Evolutionary conservation across 441 rosid species (phyloP).

Genomic region (Biscutella laevigata): DNA sequence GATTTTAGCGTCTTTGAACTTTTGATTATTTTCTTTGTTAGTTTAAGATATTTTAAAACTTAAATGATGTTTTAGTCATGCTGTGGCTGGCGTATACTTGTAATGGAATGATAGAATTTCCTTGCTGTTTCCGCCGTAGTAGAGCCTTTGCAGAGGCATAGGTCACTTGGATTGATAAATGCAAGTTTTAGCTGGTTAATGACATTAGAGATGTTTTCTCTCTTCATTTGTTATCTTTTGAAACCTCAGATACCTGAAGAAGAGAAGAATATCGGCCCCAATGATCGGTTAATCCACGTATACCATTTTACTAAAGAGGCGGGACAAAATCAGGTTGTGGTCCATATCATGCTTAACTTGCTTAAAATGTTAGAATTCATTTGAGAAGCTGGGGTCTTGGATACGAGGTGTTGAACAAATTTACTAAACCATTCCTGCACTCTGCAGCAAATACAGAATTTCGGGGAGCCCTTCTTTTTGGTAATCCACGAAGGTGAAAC

Average conservation of each 20-base stretch:
- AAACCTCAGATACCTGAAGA: constrained; percentile 81
- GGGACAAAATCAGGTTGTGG: constrained; percentile 75
- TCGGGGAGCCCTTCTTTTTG: constrained; percentile 96
- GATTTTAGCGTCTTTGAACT: not conserved
- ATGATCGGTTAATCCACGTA: constrained; percentile 84
- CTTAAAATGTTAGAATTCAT: not conserved
- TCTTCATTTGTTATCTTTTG: constrained; percentile 8
- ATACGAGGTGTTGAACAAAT: not conserved
- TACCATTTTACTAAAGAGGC: constrained; percentile 81
- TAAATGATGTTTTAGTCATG: not conserved
- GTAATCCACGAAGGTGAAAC: constrained; percentile 92
- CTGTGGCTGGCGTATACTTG: not conserved
- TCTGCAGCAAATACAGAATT: constrained; percentile 80
- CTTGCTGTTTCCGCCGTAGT: constrained; percentile 1
- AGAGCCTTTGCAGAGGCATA: not conserved
- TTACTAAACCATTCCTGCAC: constrained; percentile 1
- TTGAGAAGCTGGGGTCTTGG: not conserved
- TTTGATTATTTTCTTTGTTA: not conserved
- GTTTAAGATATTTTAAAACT: not conserved
- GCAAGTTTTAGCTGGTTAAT: not conserved
- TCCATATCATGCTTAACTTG: constrained; percentile 12
- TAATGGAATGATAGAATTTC: not conserved
- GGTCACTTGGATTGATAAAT: not conserved
- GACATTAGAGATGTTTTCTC: constrained; percentile 3
- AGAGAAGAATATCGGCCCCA: constrained; percentile 79